phyloP scores from a whole-genome alignment of 169 alveolate genomes.

The Cryptosporidium parvum region DNA sequence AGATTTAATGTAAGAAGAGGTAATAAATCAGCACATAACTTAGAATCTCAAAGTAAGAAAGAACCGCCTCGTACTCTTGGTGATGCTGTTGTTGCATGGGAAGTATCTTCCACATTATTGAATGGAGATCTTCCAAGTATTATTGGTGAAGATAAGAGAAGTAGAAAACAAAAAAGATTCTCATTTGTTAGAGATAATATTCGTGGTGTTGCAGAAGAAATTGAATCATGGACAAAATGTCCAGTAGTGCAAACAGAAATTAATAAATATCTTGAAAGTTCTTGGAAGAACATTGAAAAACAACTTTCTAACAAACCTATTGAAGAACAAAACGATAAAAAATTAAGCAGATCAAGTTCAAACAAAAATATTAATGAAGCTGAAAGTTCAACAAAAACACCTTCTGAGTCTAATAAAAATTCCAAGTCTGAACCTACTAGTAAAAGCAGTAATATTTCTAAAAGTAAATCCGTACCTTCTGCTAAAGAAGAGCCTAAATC shows the following conservation, averaged over 20 bases:
- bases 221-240: conserved; percentile 75
- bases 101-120: conserved; percentile 35
- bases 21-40: conserved; percentile 24
- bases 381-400: not conserved
- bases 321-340: conserved; percentile 6
- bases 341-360: not conserved
- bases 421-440: not conserved
- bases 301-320: not conserved
- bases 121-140: conserved; percentile 66
- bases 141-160: conserved; percentile 68
- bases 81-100: conserved; percentile 71
- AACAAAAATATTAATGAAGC: not conserved
- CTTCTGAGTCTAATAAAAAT: not conserved
- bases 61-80: conserved; percentile 56
- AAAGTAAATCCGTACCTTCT: not conserved
- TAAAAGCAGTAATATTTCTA: not conserved
- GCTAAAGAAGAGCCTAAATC: not conserved
- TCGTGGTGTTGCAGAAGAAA: conserved; percentile 75
- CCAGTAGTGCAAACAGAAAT: conserved; percentile 71
- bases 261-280: conserved; percentile 44
- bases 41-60: conserved; percentile 9
- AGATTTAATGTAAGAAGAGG: conserved; percentile 58
- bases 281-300: conserved; percentile 64
- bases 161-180: conserved; percentile 67
- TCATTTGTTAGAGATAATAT: conserved; percentile 74